Evolutionary conservation across 441 rosid species (phyloP).

Genomic region (Gossypium gossypioides): DNA sequence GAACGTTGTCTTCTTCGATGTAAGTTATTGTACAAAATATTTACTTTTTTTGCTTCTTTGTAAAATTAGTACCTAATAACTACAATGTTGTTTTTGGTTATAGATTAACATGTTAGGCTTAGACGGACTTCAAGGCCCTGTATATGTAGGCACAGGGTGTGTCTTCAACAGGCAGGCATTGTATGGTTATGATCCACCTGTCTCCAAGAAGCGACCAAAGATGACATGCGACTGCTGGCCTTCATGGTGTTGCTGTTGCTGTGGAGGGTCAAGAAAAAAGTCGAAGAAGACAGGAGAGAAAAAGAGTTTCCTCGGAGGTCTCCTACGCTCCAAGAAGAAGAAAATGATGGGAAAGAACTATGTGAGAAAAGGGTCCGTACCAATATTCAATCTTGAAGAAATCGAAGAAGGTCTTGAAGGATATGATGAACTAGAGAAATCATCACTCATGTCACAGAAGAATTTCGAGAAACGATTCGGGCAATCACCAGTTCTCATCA

Average conservation of each 20-base stretch:
- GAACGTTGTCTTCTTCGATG: constrained; percentile 81
- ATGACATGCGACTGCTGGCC: constrained; percentile 94
- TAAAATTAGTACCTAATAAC: not conserved
- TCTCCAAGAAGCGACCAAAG: constrained; percentile 62
- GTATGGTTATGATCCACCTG: constrained; percentile 60
- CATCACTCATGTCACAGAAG: constrained; percentile 78
- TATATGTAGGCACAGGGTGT: constrained; percentile 64
- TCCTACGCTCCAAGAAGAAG: constrained; percentile 47
- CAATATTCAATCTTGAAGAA: constrained; percentile 66
- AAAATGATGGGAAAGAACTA: constrained; percentile 53
- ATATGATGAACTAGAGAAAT: constrained; percentile 71
- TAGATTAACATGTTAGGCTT: constrained; percentile 87
- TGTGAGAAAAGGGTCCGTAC: constrained; percentile 42
- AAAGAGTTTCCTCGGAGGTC: constrained; percentile 37
- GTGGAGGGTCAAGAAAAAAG: constrained; percentile 62
- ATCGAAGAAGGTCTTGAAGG: constrained; percentile 87
- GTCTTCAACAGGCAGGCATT: constrained; percentile 62
- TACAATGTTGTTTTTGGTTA: constrained; percentile 4
- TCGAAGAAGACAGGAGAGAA: constrained; percentile 59
- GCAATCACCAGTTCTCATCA: constrained; percentile 72
- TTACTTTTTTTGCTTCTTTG: not conserved
- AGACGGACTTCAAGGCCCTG: constrained; percentile 78
- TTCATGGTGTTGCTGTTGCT: constrained; percentile 76
- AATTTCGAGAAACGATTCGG: constrained; percentile 84
- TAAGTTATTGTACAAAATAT: constrained; percentile 18